Evolutionary conservation across 345 rosid genomes (phyloP).

Genomic region (Murraya paniculata): DNA sequence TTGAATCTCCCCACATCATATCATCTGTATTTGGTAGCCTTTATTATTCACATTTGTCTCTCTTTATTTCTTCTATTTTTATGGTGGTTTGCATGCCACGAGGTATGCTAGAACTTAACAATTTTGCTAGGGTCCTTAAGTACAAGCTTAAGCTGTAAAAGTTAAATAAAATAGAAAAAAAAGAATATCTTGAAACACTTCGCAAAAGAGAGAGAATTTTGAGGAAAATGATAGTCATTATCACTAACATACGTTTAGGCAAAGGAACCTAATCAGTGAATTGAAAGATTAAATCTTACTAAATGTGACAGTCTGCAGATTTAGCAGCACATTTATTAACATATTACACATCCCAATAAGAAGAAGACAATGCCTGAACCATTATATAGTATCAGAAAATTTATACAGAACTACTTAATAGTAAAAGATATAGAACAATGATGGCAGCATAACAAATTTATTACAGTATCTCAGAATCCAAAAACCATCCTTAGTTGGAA

Average conservation of each 20-base stretch:
- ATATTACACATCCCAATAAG: neutral
- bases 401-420: neutral
- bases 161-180: neutral
- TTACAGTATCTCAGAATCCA: slow-evolving; percentile 4
- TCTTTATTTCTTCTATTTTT: neutral
- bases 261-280: neutral
- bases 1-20: neutral
- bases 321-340: neutral
- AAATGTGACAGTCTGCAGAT: neutral
- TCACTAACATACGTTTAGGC: neutral
- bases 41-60: neutral
- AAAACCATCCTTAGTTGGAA: neutral
- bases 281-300: neutral
- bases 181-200: neutral
- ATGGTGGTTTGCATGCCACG: neutral
- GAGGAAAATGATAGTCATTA: neutral
- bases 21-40: no score
- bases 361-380: neutral
- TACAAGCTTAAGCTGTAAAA: neutral
- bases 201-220: neutral
- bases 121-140: neutral
- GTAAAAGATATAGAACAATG: neutral
- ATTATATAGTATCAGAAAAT: neutral
- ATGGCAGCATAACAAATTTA: neutral
- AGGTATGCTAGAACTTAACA: neutral